Percentiles rank a stretch among this genome's conserved stretches.
phyloP scores from a whole-genome alignment of 179 eudicot species.

The Beta corolliflora region DNA sequence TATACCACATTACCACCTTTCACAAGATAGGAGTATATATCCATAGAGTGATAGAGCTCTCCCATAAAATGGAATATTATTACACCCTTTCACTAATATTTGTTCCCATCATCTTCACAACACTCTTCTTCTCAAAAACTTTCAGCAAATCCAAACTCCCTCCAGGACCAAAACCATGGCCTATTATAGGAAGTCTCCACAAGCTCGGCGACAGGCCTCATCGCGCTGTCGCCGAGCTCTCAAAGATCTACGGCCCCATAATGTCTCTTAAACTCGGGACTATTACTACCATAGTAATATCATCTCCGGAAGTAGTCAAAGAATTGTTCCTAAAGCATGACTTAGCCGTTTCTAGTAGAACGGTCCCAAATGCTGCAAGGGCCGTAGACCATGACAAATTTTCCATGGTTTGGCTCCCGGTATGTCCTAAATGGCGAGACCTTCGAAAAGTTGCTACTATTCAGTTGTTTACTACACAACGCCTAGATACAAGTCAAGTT shows the following conservation, averaged over 20 bases:
- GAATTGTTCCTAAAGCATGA: slow-evolving; percentile 11
- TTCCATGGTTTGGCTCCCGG: background rate
- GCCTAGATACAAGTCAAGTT: background rate
- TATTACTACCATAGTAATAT: slow-evolving; percentile 2
- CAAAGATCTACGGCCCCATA: background rate
- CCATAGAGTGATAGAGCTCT: too few relatives aligned
- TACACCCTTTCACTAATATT: too few relatives aligned
- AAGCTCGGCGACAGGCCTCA: slow-evolving; percentile 2
- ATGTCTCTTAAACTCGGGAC: slow-evolving; percentile 12
- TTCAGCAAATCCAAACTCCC: background rate
- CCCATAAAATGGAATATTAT: too few relatives aligned
- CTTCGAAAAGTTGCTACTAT: background rate
- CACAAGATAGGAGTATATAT: too few relatives aligned
- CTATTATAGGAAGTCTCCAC: slow-evolving; percentile 3
- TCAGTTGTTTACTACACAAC: background rate
- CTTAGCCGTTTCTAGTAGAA: background rate
- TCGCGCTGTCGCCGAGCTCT: background rate
- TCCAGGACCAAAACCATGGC: background rate
- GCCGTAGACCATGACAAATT: background rate
- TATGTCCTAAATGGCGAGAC: slow-evolving; percentile 4
- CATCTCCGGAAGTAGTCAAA: slow-evolving; percentile 11
- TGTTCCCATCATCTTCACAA: too few relatives aligned
- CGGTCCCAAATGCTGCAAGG: background rate
- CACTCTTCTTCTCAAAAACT: background rate
- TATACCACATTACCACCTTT: too few relatives aligned